phyloP scores from a whole-genome alignment of 208 protist genomes.

The Trypanosoma conorhini region DNA sequence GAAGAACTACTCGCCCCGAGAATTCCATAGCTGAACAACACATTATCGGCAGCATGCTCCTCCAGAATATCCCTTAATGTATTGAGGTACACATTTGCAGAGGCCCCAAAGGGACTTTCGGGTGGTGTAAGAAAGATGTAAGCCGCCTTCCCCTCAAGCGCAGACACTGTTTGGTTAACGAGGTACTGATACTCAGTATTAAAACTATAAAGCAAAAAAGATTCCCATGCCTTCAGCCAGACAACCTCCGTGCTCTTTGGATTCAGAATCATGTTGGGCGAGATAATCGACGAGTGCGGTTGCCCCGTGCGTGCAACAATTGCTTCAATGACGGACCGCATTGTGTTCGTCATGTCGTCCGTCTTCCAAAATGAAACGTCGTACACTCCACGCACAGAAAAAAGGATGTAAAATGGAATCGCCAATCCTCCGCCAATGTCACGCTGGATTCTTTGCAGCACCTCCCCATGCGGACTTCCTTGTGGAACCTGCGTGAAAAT shows the following conservation, averaged over 20 bases:
- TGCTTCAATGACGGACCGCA: conserved; percentile 20
- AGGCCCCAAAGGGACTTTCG: conserved; percentile 17
- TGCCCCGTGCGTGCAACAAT: conserved; percentile 14
- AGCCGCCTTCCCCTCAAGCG: conserved; percentile 4
- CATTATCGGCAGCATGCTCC: conserved; percentile 4
- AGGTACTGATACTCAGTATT: conserved; percentile 15
- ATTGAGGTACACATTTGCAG: conserved; percentile 23
- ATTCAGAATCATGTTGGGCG: conserved; percentile 18
- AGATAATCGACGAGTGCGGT: conserved; percentile 2
- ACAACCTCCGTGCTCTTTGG: not conserved
- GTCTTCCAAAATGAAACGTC: conserved; percentile 21
- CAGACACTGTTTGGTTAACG: conserved; percentile 21
- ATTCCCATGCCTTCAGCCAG: conserved; percentile 9
- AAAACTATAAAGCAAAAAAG: not conserved
- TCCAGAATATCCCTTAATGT: conserved; percentile 17
- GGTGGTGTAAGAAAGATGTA: conserved; percentile 17
- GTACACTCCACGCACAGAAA: conserved; percentile 15
- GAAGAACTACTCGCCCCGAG: conserved; percentile 23
- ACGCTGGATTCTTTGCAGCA: conserved; percentile 7
- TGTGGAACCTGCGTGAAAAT: conserved; percentile 23
- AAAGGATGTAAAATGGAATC: conserved; percentile 25
- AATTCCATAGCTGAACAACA: conserved; percentile 22
- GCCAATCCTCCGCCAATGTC: conserved; percentile 21
- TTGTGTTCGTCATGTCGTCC: conserved; percentile 20
- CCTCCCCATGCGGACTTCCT: conserved; percentile 16